A percentile compares a stretch with the other conserved stretches of the same genome.
Evolutionary conservation across 345 rosid genomes (phyloP).

Genomic region (Isatis tinctoria): DNA sequence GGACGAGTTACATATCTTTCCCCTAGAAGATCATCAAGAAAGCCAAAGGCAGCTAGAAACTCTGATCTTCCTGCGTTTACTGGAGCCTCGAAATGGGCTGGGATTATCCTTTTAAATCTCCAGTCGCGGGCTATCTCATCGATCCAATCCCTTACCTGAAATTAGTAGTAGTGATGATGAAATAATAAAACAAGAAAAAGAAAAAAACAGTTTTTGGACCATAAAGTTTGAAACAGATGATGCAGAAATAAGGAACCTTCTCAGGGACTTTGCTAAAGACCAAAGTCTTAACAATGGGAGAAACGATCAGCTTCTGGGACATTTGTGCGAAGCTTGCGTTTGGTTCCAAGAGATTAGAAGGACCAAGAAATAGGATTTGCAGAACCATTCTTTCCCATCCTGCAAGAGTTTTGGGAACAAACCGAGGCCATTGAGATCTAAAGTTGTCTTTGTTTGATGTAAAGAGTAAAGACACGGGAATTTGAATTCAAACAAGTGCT

Average conservation of each 20-base stretch:
- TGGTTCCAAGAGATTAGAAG: conserved; percentile 91
- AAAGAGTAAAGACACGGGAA: background rate
- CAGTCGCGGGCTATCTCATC: conserved; percentile 77
- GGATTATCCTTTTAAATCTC: conserved; percentile 90
- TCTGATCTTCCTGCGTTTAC: conserved; percentile 80
- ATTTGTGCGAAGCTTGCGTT: conserved; percentile 87
- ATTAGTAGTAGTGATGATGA: background rate
- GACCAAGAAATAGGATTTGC: conserved; percentile 91
- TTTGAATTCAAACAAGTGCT: conserved; percentile 17
- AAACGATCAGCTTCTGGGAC: conserved; percentile 92
- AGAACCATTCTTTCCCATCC: conserved; percentile 99
- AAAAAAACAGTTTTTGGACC: background rate
- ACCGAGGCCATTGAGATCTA: background rate
- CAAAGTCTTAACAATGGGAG: conserved; percentile 88
- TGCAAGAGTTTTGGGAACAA: conserved; percentile 31
- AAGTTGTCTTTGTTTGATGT: background rate
- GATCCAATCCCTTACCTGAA: conserved; percentile 91
- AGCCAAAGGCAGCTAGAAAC: conserved; percentile 75
- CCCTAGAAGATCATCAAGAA: conserved; percentile 82
- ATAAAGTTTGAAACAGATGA: background rate
- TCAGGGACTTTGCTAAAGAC: conserved; percentile 98
- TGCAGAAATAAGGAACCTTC: conserved; percentile 47
- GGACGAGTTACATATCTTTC: conserved; percentile 67
- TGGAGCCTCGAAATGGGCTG: conserved; percentile 94
- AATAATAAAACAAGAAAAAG: background rate